Evolutionary conservation across 306 rosid genomes (phyloP), one percentile per base, ranked within the genome.

Genomic region (Dalbergia cochinchinensis): DNA sequence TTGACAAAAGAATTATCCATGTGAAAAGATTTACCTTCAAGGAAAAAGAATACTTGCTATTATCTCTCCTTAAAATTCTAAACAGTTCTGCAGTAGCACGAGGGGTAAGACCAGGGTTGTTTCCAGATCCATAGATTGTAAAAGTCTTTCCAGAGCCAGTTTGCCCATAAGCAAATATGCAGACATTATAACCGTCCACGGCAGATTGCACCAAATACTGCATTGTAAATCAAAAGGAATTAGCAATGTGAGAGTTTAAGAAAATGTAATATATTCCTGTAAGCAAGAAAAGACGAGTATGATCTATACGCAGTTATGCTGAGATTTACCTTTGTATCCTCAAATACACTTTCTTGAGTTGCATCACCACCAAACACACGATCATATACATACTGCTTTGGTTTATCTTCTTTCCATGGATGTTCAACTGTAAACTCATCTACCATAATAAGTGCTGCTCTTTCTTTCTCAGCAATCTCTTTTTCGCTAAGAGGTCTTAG

Each of bases 121-220:
- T 78, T 81, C 90, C 97, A 12, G 89, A 77, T 83, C 99, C 99
- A 80, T 95, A 95, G 33, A 95, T 91, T 11, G 99, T 95, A 76
- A 89, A 95, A 48, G 99, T 95, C 83, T 95, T 95, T 50, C 99
- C 99, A 8, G 99, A 95, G 51, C 99, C 99, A 15, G 99, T 95
- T 88, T 95, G 99, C 47, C 99, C 99, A 61, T 95, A 95, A 6
- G 99, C 99, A 89, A 95, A 95, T 84, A 95, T 93, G 91, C 98
- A 95, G 11, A 95, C 98, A 69, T 95, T 95, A 86, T 66, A 95
- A 15, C 98, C 99, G 80, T 95, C 99, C 4, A 93, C 91, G 1
- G 99, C 91, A 55, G 99, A 95, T 72, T 95, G 99, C 71, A 95
- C 98, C 86, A 95, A 81, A 83, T 93, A 95, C 99, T 95, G 94